These are phyloP conservation scores for Aspergillus transmontanensis DNA, from an alignment of 2,329 filamentous ascomycete species.

Conservation along the genomic window DNA sequence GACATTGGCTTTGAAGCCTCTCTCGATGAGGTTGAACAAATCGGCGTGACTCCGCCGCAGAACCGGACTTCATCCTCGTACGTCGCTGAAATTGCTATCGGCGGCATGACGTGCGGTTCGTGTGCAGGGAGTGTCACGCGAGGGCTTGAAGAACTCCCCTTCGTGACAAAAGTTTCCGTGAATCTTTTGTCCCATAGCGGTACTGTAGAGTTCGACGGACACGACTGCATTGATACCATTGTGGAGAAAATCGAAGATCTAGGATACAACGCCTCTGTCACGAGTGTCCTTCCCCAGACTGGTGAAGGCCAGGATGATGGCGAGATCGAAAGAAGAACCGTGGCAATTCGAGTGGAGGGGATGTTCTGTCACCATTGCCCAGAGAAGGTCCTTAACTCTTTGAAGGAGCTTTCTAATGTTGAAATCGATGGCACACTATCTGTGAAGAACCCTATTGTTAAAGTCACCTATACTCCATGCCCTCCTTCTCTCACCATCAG, in stretches of 20 bases:
- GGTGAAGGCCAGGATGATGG: slow-evolving; percentile 31
- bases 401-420: slow-evolving; percentile 53
- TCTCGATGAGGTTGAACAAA: slow-evolving; percentile 38
- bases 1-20: slow-evolving; percentile 53
- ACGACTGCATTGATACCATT: slow-evolving; percentile 48
- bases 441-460: slow-evolving; percentile 66
- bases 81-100: slow-evolving; percentile 53
- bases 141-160: slow-evolving; percentile 49
- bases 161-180: slow-evolving; percentile 52
- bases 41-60: slow-evolving; percentile 9
- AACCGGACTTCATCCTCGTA: slow-evolving; percentile 21
- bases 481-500: slow-evolving; percentile 74
- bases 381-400: slow-evolving; percentile 40
- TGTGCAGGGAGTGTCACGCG: slow-evolving; percentile 55
- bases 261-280: slow-evolving; percentile 67
- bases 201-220: slow-evolving; percentile 51
- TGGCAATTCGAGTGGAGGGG: slow-evolving; percentile 69
- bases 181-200: slow-evolving; percentile 56
- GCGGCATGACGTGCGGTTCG: slow-evolving; percentile 61
- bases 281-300: slow-evolving; percentile 41
- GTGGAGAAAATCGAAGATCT: slow-evolving; percentile 57
- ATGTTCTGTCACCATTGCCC: slow-evolving; percentile 77
- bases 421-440: slow-evolving; percentile 50
- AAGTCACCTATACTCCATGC: slow-evolving; percentile 69
- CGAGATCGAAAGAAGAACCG: slow-evolving; percentile 50